Base-by-base conservation (phyloP, 257 asterid genomes). In the Echites panduratus region DNA sequence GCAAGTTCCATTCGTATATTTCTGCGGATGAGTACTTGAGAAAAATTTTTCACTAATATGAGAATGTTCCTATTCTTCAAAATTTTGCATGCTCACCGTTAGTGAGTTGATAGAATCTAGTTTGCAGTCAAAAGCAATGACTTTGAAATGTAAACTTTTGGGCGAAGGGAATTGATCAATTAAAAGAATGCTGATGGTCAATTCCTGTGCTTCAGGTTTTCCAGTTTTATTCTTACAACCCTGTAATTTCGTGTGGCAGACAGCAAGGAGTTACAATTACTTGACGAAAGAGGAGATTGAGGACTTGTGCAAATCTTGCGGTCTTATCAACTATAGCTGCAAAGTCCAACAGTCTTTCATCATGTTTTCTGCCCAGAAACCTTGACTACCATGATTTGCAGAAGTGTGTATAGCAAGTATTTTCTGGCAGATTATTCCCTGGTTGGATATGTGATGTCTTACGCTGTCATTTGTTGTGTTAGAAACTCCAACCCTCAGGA, bases 281-380 rank as follows among this genome's bases (percentile, higher is more conserved):
- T 76, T 88, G 57, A 89, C 90, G 0, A 86, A 82, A 78, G 97
- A 83, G 81, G 99, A 88, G 88, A 94, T 94, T 45, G 89, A 94
- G 79, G 97, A 89, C 78, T 75, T 94, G 77, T 87, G 90, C 82
- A 79, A 45, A 41, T 87, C 96, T 1, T 94, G 99, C 66, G 97
- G 99, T 70, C 89, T 94, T 54, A 38, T 88, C 71, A 91, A 88
- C 78, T 94, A 86, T 73, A 74, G 87, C 70, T 83, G 85, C 85
- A 83, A 82, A 77, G 79, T 94, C 68, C 85, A 87, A 70, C 85
- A 86, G 62, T 86, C 96, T 4, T 94, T 94, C 72, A 94, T 91
- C 85, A 85, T 91, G 76, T 94, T 91, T 72, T 89, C 97, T 59
- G 97, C 99, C 26, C 88, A 87, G 75, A 94, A 94, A 76, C 89